Conservation (phyloP, 2,329 filamentous ascomycete genomes). For the Coniochaeta sp. region DNA sequence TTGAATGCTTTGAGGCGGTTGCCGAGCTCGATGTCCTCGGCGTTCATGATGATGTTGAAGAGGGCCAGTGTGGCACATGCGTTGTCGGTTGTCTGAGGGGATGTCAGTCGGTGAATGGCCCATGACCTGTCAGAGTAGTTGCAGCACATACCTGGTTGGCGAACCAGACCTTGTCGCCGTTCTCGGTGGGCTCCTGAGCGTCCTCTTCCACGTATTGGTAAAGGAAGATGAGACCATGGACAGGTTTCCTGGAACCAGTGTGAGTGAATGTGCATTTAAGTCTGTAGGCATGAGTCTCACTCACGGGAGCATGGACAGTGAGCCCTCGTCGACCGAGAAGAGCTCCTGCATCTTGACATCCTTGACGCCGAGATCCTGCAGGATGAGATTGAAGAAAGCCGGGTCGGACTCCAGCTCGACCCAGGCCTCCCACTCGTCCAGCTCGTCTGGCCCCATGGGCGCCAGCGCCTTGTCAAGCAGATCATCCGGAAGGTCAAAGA, state of each 20-base stretch:
- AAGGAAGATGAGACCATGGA: constrained; percentile 83
- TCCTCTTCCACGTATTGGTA: constrained; percentile 60
- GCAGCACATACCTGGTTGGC: constrained; percentile 66
- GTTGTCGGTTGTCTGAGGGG: constrained; percentile 64
- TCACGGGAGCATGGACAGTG: constrained; percentile 56
- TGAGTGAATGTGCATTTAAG: not conserved
- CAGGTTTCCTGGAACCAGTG: constrained; percentile 48
- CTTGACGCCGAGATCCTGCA: constrained; percentile 68
- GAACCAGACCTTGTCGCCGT: constrained; percentile 71
- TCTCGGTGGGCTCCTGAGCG: constrained; percentile 42
- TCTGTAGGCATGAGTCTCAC: constrained; percentile 12
- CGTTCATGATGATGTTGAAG: constrained; percentile 90
- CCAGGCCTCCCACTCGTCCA: constrained; percentile 62
- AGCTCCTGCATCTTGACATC: constrained; percentile 71
- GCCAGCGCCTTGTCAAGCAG: constrained; percentile 37
- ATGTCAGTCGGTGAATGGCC: constrained; percentile 11
- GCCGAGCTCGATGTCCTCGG: constrained; percentile 58
- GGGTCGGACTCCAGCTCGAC: constrained; percentile 87
- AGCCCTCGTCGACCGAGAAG: constrained; percentile 59
- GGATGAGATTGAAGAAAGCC: constrained; percentile 77
- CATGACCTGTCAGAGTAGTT: not conserved
- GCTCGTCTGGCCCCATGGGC: constrained; percentile 42
- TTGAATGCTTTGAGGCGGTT: constrained; percentile 66
- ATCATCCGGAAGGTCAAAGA: constrained; percentile 25
- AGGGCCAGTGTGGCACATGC: constrained; percentile 89